phyloP scores from a whole-genome alignment of 805 yeast genomes.

The Isabelozyma pseudorhagii region DNA sequence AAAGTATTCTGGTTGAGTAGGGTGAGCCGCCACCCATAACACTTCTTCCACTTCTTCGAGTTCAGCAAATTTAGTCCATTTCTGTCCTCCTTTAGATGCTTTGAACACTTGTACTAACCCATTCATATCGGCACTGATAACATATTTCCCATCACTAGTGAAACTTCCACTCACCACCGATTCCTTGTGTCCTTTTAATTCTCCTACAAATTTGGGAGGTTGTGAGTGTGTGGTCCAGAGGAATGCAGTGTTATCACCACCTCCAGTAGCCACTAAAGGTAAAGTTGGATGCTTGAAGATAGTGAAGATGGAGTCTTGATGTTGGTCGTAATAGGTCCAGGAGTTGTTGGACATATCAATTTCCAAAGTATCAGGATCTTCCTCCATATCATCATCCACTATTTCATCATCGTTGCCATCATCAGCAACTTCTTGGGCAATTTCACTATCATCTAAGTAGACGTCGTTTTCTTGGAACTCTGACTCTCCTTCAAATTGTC shows the following conservation, averaged over 20 bases:
- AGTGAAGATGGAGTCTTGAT: slow-evolving; percentile 81
- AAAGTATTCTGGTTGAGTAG: slow-evolving; percentile 65
- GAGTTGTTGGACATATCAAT: slow-evolving; percentile 90
- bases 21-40: slow-evolving; percentile 80
- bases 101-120: slow-evolving; percentile 78
- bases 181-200: slow-evolving; percentile 79
- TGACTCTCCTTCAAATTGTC: background rate
- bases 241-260: slow-evolving; percentile 87
- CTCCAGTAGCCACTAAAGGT: slow-evolving; percentile 89
- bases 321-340: slow-evolving; percentile 83
- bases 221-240: slow-evolving; percentile 89
- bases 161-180: slow-evolving; percentile 84
- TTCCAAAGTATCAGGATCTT: slow-evolving; percentile 52
- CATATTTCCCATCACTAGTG: slow-evolving; percentile 74
- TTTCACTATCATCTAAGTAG: slow-evolving; percentile 24
- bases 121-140: slow-evolving; percentile 92
- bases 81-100: slow-evolving; percentile 72
- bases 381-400: slow-evolving; percentile 17
- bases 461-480: slow-evolving; percentile 22
- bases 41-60: slow-evolving; percentile 90
- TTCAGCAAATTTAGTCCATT: slow-evolving; percentile 69
- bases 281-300: slow-evolving; percentile 80
- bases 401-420: slow-evolving; percentile 30
- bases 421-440: slow-evolving; percentile 34
- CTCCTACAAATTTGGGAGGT: slow-evolving; percentile 78